Percentiles rank a stretch among this genome's conserved stretches.
Conservation (phyloP, 2,329 filamentous ascomycete genomes). For the Colletotrichum spaethianum region DNA sequence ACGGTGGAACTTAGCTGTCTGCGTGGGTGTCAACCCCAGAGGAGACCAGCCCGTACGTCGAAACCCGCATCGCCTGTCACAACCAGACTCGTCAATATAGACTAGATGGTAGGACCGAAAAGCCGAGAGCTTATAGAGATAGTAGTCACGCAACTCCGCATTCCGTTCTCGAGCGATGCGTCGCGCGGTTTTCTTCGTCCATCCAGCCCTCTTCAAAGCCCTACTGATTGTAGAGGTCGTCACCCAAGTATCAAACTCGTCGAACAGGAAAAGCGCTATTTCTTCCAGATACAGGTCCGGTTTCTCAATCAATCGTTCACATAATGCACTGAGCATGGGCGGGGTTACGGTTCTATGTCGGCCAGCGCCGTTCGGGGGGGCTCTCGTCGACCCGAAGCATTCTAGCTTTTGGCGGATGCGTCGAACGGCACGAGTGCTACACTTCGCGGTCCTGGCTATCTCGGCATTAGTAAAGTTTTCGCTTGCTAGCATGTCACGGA, state of each 20-base stretch:
- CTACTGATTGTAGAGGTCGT: background rate
- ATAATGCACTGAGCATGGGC: background rate
- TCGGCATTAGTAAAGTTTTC: too few species aligned
- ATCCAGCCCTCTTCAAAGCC: background rate
- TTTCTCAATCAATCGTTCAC: constrained; percentile 11
- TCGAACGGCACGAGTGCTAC: too few species aligned
- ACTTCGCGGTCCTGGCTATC: too few species aligned
- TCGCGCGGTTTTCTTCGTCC: background rate
- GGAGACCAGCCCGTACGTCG: background rate
- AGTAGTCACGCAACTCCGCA: background rate
- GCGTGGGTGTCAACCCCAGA: background rate
- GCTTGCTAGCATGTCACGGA: too few species aligned
- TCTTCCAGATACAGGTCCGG: constrained; percentile 42
- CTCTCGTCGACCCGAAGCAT: background rate
- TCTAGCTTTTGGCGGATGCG: too few species aligned
- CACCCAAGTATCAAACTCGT: background rate
- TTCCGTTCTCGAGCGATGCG: background rate
- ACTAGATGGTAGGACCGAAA: background rate
- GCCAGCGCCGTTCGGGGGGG: background rate
- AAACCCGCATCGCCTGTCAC: background rate
- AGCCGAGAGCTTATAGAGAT: background rate
- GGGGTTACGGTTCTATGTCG: background rate
- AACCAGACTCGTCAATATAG: background rate
- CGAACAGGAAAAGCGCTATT: constrained; percentile 39
- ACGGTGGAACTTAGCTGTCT: background rate